These are phyloP conservation scores for Penicillium roqueforti DNA, from an alignment of 495 filamentous ascomycete genomes.

Conservation along the genomic window DNA sequence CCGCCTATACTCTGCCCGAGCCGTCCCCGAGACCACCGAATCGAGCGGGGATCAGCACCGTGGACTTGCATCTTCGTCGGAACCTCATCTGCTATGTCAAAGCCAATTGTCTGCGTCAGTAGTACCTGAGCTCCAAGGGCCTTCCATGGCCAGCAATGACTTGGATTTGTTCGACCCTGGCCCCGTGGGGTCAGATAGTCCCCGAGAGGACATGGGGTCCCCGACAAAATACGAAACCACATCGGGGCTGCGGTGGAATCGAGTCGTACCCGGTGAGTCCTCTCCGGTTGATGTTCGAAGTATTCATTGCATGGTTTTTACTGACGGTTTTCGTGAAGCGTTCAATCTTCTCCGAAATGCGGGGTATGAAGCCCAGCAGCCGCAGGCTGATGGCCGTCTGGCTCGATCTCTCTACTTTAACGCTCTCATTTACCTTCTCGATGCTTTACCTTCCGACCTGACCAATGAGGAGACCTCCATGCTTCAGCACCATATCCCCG, in stretches of 20 bases:
- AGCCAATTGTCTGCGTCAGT: not conserved
- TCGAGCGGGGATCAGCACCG: constrained; percentile 8
- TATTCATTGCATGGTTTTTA: constrained; percentile 3
- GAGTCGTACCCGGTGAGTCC: constrained; percentile 37
- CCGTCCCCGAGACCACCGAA: constrained; percentile 9
- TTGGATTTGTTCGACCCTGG: constrained; percentile 13
- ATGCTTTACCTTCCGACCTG: constrained; percentile 59
- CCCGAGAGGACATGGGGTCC: constrained; percentile 11
- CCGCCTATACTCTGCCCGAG: constrained; percentile 22
- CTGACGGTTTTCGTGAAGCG: constrained; percentile 20
- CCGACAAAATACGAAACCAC: constrained; percentile 30
- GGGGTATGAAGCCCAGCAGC: constrained; percentile 38
- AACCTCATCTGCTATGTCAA: constrained; percentile 13
- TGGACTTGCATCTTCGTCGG: constrained; percentile 19
- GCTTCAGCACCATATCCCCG: constrained; percentile 31
- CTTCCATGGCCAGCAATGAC: constrained; percentile 20
- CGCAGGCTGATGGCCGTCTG: constrained; percentile 37
- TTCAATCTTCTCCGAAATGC: constrained; percentile 40
- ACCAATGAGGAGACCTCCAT: constrained; percentile 33
- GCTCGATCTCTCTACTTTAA: constrained; percentile 65
- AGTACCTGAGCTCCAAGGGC: constrained; percentile 9
- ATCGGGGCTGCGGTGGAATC: constrained; percentile 42
- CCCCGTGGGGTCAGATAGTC: constrained; percentile 15
- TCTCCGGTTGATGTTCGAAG: not conserved
- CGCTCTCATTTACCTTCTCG: constrained; percentile 61